Conservation (phyloP, 2,329 filamentous ascomycete species). For the Trichophyton benhamiae region DNA sequence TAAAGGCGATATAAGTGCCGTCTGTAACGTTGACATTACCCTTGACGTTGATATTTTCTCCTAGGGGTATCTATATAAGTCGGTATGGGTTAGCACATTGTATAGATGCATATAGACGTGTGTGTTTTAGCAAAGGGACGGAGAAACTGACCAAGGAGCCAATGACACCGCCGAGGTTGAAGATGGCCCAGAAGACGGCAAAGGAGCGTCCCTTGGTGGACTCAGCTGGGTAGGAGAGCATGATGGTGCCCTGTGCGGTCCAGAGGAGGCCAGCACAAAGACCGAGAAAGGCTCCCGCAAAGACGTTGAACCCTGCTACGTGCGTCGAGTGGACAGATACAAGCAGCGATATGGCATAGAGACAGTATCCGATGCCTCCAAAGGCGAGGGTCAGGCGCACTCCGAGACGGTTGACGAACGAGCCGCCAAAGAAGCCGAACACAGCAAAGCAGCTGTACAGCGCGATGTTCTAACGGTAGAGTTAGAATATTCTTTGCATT, state of each 20-base stretch:
- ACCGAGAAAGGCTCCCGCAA: slow-evolving; percentile 39
- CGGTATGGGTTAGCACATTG: neutral
- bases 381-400: slow-evolving; percentile 33
- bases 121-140: no score
- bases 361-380: slow-evolving; percentile 37
- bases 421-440: slow-evolving; percentile 50
- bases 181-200: slow-evolving; percentile 87
- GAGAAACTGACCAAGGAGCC: slow-evolving; percentile 50
- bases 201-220: slow-evolving; percentile 76
- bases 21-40: slow-evolving; percentile 39
- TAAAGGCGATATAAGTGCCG: slow-evolving; percentile 79
- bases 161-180: slow-evolving; percentile 83
- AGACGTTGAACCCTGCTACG: slow-evolving; percentile 39
- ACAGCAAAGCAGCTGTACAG: slow-evolving; percentile 61
- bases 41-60: slow-evolving; percentile 34
- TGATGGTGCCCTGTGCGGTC: slow-evolving; percentile 41
- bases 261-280: slow-evolving; percentile 39
- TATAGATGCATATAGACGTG: neutral
- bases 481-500: neutral
- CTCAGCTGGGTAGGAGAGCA: slow-evolving; percentile 76
- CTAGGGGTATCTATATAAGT: slow-evolving; percentile 29
- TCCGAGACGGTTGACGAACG: slow-evolving; percentile 35
- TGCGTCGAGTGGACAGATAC: slow-evolving; percentile 38
- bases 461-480: slow-evolving; percentile 45
- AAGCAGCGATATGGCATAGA: slow-evolving; percentile 39